These are phyloP conservation scores for Reutealis trisperma DNA, from an alignment of 345 rosid species.

Conservation along the genomic window DNA sequence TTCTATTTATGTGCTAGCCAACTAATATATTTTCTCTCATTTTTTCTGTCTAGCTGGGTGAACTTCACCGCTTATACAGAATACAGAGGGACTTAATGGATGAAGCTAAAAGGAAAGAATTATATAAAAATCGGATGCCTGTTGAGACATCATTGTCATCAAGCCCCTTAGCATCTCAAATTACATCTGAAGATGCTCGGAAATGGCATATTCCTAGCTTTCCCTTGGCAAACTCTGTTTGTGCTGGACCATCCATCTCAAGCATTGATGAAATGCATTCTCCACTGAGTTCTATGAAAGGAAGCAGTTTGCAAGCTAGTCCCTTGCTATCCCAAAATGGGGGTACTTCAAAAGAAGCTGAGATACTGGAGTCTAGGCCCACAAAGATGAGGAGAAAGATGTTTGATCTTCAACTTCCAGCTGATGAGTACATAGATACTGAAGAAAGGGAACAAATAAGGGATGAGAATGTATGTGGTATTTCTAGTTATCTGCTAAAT, in stretches of 20 bases:
- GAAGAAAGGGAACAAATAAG: slow-evolving; percentile 44
- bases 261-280: slow-evolving; percentile 53
- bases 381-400: slow-evolving; percentile 67
- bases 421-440: slow-evolving; percentile 65
- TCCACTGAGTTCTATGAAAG: slow-evolving; percentile 53
- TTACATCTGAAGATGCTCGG: slow-evolving; percentile 56
- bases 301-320: slow-evolving; percentile 50
- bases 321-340: slow-evolving; percentile 56
- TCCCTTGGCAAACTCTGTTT: slow-evolving; percentile 53
- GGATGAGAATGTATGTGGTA: slow-evolving; percentile 40
- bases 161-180: slow-evolving; percentile 56
- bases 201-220: slow-evolving; percentile 68
- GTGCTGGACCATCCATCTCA: slow-evolving; percentile 51
- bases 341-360: slow-evolving; percentile 48
- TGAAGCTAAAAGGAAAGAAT: slow-evolving; percentile 59
- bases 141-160: slow-evolving; percentile 55
- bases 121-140: slow-evolving; percentile 34
- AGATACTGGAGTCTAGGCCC: slow-evolving; percentile 69
- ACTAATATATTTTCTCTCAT: slow-evolving; percentile 16
- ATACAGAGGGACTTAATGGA: slow-evolving; percentile 69
- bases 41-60: slow-evolving; percentile 46
- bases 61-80: slow-evolving; percentile 72
- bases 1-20: slow-evolving; percentile 26
- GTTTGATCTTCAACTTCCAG: slow-evolving; percentile 88
- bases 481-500: slow-evolving; percentile 48